Evolutionary conservation across 2,329 filamentous ascomycete genomes (phyloP).

Genomic region (Aspergillaceae sp.): DNA sequence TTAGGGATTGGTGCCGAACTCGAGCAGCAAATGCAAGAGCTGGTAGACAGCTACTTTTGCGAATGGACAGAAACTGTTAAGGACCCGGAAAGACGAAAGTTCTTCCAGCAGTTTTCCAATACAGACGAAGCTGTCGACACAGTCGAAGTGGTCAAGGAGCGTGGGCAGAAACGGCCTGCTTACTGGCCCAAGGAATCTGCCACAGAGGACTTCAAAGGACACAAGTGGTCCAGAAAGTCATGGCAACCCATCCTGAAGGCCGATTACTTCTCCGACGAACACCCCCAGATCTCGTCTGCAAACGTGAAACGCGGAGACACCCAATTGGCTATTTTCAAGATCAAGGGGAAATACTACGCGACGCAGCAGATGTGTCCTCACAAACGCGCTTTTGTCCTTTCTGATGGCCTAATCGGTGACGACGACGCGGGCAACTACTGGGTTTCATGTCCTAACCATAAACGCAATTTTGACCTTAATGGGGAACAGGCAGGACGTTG

Average conservation of each 20-base stretch:
- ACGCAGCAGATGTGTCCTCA: slow-evolving; percentile 94
- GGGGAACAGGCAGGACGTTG: slow-evolving; percentile 60
- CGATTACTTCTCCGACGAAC: slow-evolving; percentile 58
- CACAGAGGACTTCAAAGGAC: slow-evolving; percentile 63
- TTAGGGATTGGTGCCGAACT: slow-evolving; percentile 77
- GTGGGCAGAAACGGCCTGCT: slow-evolving; percentile 63
- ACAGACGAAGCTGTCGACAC: slow-evolving; percentile 60
- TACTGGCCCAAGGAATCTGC: slow-evolving; percentile 66
- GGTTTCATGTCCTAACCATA: slow-evolving; percentile 82
- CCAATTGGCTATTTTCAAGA: slow-evolving; percentile 77
- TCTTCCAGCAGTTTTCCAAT: slow-evolving; percentile 79
- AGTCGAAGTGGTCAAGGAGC: slow-evolving; percentile 63
- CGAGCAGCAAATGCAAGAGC: slow-evolving; percentile 77
- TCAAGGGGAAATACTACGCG: slow-evolving; percentile 71
- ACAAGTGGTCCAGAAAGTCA: slow-evolving; percentile 54
- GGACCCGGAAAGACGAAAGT: slow-evolving; percentile 56
- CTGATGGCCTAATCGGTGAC: slow-evolving; percentile 71
- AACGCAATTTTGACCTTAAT: slow-evolving; percentile 74
- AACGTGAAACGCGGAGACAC: slow-evolving; percentile 81
- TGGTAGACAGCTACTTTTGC: slow-evolving; percentile 78
- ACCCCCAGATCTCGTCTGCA: slow-evolving; percentile 61
- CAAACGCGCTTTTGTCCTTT: slow-evolving; percentile 81
- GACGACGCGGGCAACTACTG: slow-evolving; percentile 57
- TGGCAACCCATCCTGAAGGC: slow-evolving; percentile 76
- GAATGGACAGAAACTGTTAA: slow-evolving; percentile 82